Conservation (phyloP, 2,329 filamentous ascomycete genomes). For the Calonectria crousiana region DNA sequence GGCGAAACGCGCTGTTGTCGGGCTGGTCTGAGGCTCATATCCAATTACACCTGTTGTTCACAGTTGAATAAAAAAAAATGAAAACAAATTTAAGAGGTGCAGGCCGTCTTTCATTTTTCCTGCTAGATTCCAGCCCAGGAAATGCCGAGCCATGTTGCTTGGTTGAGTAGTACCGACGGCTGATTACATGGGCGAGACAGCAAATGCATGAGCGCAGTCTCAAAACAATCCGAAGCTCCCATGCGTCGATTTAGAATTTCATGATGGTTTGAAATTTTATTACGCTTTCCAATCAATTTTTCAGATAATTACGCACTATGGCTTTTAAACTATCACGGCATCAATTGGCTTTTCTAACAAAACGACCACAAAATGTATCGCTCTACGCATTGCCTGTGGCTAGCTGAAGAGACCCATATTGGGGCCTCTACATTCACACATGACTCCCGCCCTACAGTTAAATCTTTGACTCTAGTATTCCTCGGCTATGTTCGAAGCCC, state of each 20-base stretch:
- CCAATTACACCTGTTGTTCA: background rate
- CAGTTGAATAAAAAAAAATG: background rate
- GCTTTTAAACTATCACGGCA: background rate
- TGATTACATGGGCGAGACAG: background rate
- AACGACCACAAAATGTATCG: background rate
- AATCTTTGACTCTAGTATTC: background rate
- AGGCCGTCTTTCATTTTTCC: no score
- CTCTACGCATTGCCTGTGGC: background rate
- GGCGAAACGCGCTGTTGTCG: background rate
- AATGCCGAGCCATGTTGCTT: no score
- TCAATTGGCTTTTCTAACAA: background rate
- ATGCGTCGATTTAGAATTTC: background rate
- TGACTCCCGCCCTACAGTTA: background rate
- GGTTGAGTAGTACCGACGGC: no score
- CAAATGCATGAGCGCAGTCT: background rate
- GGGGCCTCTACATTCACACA: background rate
- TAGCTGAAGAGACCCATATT: background rate
- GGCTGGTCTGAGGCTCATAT: background rate
- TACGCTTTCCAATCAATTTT: background rate
- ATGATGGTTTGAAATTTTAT: background rate
- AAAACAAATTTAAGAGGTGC: no score
- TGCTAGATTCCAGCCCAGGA: no score
- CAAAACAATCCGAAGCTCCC: no score
- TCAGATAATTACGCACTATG: background rate
- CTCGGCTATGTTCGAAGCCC: background rate